Percentiles rank a stretch among this genome's conserved stretches.
phyloP scores from a whole-genome alignment of 2,329 filamentous ascomycete species.

The Alternaria burnsii region DNA sequence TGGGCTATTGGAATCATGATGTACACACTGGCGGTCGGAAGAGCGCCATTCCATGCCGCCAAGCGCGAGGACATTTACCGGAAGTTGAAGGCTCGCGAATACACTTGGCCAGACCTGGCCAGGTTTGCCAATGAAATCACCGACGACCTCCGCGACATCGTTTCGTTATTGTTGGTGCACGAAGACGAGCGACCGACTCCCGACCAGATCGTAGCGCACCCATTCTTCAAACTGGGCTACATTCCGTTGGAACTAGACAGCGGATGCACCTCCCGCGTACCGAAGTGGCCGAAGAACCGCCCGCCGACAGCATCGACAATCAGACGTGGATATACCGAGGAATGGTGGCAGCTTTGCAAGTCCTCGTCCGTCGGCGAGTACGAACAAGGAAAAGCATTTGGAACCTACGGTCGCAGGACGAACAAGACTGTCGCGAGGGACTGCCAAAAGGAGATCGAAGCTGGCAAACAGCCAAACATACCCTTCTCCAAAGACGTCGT shows the following conservation, averaged over 20 bases:
- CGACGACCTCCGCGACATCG: conserved; percentile 78
- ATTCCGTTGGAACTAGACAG: conserved; percentile 66
- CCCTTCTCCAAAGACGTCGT: conserved; percentile 59
- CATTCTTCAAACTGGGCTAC: conserved; percentile 80
- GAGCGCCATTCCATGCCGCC: conserved; percentile 93
- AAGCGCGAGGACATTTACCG: conserved; percentile 86
- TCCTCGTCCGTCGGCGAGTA: conserved; percentile 60
- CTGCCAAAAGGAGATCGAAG: conserved; percentile 59
- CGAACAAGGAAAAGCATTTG: conserved; percentile 56
- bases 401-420: conserved; percentile 56
- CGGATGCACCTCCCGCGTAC: conserved; percentile 55
- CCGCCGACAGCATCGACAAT: conserved; percentile 56
- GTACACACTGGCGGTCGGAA: conserved; percentile 97
- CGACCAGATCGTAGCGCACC: conserved; percentile 79
- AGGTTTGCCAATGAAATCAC: conserved; percentile 75
- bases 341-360: conserved; percentile 61
- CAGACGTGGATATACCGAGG: conserved; percentile 59
- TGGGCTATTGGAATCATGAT: conserved; percentile 99
- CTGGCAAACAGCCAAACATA: conserved; percentile 58
- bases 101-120: conserved; percentile 77
- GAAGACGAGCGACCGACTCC: conserved; percentile 78
- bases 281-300: conserved; percentile 57
- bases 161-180: conserved; percentile 77
- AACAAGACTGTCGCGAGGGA: conserved; percentile 61
- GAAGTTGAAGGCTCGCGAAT: conserved; percentile 73